Percentiles rank a stretch among this genome's conserved stretches.
Conservation (phyloP, 2,329 filamentous ascomycete species). For the Rutstroemia sp. region DNA sequence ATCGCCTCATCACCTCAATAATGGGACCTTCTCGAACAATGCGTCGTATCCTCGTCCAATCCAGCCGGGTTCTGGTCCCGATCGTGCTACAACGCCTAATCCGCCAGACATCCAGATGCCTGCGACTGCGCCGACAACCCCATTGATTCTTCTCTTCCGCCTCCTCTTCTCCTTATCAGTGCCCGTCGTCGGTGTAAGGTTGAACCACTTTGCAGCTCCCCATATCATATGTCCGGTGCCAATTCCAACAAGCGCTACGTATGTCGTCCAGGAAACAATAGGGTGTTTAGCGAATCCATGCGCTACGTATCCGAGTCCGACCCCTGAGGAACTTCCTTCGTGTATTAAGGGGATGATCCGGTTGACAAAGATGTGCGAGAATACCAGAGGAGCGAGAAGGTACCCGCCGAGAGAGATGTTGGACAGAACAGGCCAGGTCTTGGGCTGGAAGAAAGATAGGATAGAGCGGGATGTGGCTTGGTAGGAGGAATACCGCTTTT, state of each 20-base stretch:
- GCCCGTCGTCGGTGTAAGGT: slow-evolving; percentile 48
- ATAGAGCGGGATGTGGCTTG: slow-evolving; percentile 66
- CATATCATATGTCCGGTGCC: slow-evolving; percentile 75
- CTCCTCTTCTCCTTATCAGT: slow-evolving; percentile 50
- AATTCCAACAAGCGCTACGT: slow-evolving; percentile 57
- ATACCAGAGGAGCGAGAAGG: slow-evolving; percentile 54
- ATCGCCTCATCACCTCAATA: slow-evolving; percentile 35
- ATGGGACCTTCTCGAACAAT: slow-evolving; percentile 55
- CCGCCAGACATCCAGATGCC: slow-evolving; percentile 76
- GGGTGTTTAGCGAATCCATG: slow-evolving; percentile 77
- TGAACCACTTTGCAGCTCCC: slow-evolving; percentile 79
- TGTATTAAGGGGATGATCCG: slow-evolving; percentile 66
- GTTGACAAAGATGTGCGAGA: slow-evolving; percentile 69
- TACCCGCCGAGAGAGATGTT: slow-evolving; percentile 70
- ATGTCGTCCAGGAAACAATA: slow-evolving; percentile 58
- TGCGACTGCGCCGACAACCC: slow-evolving; percentile 47
- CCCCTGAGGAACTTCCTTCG: slow-evolving; percentile 79
- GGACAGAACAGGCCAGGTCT: slow-evolving; percentile 68
- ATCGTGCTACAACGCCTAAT: slow-evolving; percentile 68
- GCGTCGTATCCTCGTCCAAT: slow-evolving; percentile 73
- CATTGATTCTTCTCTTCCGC: slow-evolving; percentile 67
- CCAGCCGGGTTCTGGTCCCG: slow-evolving; percentile 67
- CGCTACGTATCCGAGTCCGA: slow-evolving; percentile 74
- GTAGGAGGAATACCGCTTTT: slow-evolving; percentile 60
- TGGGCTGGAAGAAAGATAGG: slow-evolving; percentile 54